These are phyloP conservation scores for Aspergillus luchuensis DNA, from an alignment of 2,329 filamentous ascomycete species.

Conservation along the genomic window DNA sequence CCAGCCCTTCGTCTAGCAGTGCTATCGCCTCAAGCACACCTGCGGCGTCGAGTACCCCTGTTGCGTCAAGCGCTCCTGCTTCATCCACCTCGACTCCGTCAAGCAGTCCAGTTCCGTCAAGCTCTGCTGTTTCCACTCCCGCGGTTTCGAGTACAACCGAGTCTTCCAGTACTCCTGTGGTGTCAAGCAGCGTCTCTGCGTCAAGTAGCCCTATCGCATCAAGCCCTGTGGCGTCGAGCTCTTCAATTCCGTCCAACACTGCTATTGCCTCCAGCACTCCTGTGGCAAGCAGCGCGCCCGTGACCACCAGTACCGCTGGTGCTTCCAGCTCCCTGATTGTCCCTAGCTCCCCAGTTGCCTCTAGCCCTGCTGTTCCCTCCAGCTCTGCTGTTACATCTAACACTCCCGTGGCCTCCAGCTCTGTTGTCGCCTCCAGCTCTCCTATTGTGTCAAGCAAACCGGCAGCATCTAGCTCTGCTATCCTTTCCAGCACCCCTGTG, in stretches of 20 bases:
- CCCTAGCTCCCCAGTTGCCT: too few relatives aligned
- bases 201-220: neutral
- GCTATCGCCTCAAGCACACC: constrained; percentile 7
- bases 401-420: neutral
- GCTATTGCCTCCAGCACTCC: neutral
- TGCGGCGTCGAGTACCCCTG: neutral
- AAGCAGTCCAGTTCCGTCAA: constrained; percentile 2
- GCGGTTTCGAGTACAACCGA: neutral
- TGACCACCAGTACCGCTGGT: neutral
- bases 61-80: neutral
- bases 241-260: neutral
- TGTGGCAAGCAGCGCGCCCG: constrained; percentile 7
- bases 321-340: too few relatives aligned
- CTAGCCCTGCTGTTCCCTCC: too few relatives aligned
- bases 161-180: too few relatives aligned
- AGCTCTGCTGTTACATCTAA: too few relatives aligned
- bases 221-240: neutral
- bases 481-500: neutral
- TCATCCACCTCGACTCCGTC: neutral
- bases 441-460: neutral
- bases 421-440: constrained; percentile 1
- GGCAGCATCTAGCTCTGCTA: too few relatives aligned
- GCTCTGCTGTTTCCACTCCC: constrained; percentile 6
- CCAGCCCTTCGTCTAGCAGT: constrained; percentile 17
- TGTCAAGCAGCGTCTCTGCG: too few relatives aligned